phyloP scores from a whole-genome alignment of 2,329 filamentous ascomycete genomes.

The Fusarium abutilonis region DNA sequence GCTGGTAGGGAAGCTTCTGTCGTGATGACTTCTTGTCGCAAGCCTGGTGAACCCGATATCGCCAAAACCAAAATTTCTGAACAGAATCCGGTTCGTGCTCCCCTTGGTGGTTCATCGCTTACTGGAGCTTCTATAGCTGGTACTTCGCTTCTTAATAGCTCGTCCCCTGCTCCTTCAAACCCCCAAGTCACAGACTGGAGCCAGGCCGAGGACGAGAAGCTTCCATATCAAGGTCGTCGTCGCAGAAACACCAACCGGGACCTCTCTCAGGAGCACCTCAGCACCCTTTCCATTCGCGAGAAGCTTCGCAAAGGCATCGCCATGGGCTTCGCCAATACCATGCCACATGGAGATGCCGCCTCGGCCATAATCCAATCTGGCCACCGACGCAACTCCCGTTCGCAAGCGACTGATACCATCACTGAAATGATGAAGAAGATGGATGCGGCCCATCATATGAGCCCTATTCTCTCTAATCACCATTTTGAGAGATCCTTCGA shows the following conservation, averaged over 20 bases:
- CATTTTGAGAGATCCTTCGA: neutral
- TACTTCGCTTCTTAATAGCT: neutral
- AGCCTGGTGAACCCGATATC: neutral
- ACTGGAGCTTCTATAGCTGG: neutral
- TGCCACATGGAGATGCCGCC: conserved; percentile 1
- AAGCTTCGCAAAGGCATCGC: conserved; percentile 38
- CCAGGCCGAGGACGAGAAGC: neutral
- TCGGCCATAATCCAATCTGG: neutral
- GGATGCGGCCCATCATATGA: conserved; percentile 16
- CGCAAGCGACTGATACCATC: conserved; percentile 7
- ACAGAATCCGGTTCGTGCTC: neutral
- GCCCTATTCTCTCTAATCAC: neutral
- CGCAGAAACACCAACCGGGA: conserved; percentile 8
- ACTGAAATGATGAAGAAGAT: conserved; percentile 14
- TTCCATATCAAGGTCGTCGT: neutral
- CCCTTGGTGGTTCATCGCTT: neutral
- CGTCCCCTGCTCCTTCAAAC: neutral
- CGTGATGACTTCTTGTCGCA: neutral
- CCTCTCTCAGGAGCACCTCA: conserved; percentile 24
- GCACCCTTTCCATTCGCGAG: conserved; percentile 24
- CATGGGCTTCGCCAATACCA: conserved; percentile 26
- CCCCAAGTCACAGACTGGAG: neutral
- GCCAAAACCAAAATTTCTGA: neutral
- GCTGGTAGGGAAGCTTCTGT: neutral
- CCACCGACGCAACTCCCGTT: neutral